Evolutionary conservation across 352 stramenopile genomes (phyloP).

Genomic region (Elongisporangium anandrum): DNA sequence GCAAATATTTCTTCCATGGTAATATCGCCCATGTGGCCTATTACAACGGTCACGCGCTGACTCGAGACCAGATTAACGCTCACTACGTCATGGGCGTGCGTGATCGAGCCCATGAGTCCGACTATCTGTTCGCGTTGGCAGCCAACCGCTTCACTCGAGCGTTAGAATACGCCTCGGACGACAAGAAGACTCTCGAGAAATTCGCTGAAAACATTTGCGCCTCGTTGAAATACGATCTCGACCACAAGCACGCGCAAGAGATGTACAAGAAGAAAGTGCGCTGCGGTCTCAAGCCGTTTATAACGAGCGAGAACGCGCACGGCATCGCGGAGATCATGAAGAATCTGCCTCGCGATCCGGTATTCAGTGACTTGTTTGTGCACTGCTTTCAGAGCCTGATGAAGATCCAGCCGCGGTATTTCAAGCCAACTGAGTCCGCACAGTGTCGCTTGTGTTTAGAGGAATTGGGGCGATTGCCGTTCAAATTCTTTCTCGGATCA

Average conservation of each 20-base stretch:
- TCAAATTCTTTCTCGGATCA: slow-evolving; percentile 67
- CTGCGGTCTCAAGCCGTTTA: slow-evolving; percentile 52
- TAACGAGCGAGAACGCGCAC: slow-evolving; percentile 58
- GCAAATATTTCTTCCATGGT: slow-evolving; percentile 86
- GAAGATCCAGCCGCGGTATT: slow-evolving; percentile 50
- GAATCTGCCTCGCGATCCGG: slow-evolving; percentile 61
- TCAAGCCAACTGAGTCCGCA: slow-evolving; percentile 41
- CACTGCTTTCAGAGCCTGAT: slow-evolving; percentile 57
- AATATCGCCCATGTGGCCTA: slow-evolving; percentile 81
- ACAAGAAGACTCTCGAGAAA: slow-evolving; percentile 57
- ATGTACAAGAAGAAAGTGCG: slow-evolving; percentile 83
- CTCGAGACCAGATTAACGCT: slow-evolving; percentile 59
- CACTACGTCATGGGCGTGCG: slow-evolving; percentile 70
- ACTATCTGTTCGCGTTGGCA: slow-evolving; percentile 76
- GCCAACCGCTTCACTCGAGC: slow-evolving; percentile 60
- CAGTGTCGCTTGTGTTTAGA: slow-evolving; percentile 39
- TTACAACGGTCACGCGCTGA: slow-evolving; percentile 60
- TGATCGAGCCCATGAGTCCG: slow-evolving; percentile 58
- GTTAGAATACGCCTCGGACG: slow-evolving; percentile 55
- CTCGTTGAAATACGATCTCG: slow-evolving; percentile 77
- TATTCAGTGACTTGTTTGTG: slow-evolving; percentile 79
- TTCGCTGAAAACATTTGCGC: slow-evolving; percentile 81
- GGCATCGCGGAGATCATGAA: slow-evolving; percentile 81
- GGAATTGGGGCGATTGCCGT: slow-evolving; percentile 57
- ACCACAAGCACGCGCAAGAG: slow-evolving; percentile 54